Evolutionary conservation across 306 rosid species (phyloP).

Genomic region (Fagus crenata): DNA sequence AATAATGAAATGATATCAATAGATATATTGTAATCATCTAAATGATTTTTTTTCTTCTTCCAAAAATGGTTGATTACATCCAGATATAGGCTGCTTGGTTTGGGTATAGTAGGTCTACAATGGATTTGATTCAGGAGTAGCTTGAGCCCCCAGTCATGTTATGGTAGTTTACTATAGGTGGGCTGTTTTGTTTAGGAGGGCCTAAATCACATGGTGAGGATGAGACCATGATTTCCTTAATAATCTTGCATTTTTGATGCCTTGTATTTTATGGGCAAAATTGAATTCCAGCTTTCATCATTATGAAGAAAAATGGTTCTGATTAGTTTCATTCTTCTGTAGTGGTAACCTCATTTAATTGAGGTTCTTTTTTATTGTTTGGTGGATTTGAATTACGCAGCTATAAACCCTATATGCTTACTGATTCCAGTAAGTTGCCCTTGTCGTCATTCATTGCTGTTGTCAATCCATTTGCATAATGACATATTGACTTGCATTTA

Average conservation of each 20-base stretch:
- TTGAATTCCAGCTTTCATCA: not conserved
- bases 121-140: not conserved
- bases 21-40: not conserved
- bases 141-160: not conserved
- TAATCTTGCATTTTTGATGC: not conserved
- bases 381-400: too few relatives aligned
- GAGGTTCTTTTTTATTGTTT: too few relatives aligned
- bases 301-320: not conserved
- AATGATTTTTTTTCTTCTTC: not conserved
- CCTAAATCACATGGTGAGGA: not conserved
- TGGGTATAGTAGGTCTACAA: not conserved
- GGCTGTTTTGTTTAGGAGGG: too few relatives aligned
- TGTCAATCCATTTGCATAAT: not conserved
- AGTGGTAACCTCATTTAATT: too few relatives aligned
- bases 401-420: not conserved
- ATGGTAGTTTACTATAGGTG: not conserved
- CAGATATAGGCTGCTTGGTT: not conserved
- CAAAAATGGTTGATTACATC: not conserved
- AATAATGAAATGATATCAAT: not conserved
- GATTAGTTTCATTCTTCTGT: too few relatives aligned
- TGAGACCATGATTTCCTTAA: not conserved
- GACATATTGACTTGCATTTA: slow-evolving; percentile 10
- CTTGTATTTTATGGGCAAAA: not conserved
- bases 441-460: not conserved
- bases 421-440: not conserved